Evolutionary conservation across 768 basidiomycete genomes (phyloP), one percentile per base, ranked within the genome.

Genomic region (Trametes cingulata): DNA sequence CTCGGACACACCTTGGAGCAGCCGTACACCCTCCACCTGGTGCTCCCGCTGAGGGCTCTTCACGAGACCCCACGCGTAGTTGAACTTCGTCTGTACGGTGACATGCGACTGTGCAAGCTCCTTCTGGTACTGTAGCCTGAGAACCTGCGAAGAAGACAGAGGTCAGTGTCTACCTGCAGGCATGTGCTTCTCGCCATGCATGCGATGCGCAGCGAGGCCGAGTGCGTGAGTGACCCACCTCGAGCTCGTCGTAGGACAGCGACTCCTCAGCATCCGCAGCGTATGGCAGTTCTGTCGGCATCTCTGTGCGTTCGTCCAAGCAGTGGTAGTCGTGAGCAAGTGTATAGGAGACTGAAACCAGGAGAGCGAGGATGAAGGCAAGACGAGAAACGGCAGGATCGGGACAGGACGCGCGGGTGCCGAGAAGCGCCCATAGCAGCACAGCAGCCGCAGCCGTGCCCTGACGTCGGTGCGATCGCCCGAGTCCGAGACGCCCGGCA

Each of bases 11-110:
- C 96, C 95, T 85, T 96, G 94, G 56, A 99, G 78, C 45, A 98
- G 71, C 64, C 85, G 85, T 48, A 98, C 93, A 20, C 97, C 97
- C 70, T 97, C 91, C 0, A 90, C 91, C 69, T 98, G 95, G 67
- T 97, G 83, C 29, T 91, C 88, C 41, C 84, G 82, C 66, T 84
- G 74, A 13, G 90, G 91, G 67, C 91, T 93, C 79, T 98, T 98
- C 52, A 98, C 92, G 33, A 96, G 80, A 2, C 96, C 96, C 96
- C 96, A 97, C 40, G 93, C 85, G 74, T 90, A 95, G 77, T 98
- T 98, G 80, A 99, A 99, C 73, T 93, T 95, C 40, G 95, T 96
- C 76, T 99, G 97, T 7, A 88, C 83, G 10, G 93, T 93, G 59
- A 97, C 83, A 73, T 96, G 94, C 50, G 85, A 82, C 64, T 93